Base-by-base conservation (phyloP, 2,329 filamentous ascomycete species). In the Fusarium camptoceras region DNA sequence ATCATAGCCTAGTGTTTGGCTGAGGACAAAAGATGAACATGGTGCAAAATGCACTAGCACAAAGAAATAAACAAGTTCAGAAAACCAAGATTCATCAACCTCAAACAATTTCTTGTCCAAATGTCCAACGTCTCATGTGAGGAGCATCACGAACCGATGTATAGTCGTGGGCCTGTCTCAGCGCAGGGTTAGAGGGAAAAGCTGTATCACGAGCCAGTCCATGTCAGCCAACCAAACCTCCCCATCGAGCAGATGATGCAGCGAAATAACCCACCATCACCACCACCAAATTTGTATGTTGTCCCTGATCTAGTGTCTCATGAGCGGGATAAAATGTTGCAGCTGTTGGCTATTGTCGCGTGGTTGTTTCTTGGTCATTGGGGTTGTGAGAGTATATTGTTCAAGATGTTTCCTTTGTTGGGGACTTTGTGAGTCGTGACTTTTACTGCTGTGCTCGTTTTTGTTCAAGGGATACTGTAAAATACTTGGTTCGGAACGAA, bases 111-210 rank as follows among this genome's bases (percentile, higher is more conserved):
- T 20, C 22, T 30, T 31, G 3, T 9, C 34, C 43, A 30, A 68
- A 58, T 65, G 54, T 25, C 34, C 42, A 64, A 42, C 64, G 68
- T 71, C 68, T 66, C 68, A 71, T 71, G 68, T 71, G 68, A 71
- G 60, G 42, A 15, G 34, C 53, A 61, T 71, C 68, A 71, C 68
- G 68, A 71, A 71, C 64, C 56, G 48, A 41, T 62, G 37, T 42
- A 59, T 59, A 56, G 67, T 47, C 48, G 28, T 28, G 39, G 41
- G 24, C 14, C 18, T 64, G 67, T 70, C 67, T 71, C 67, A 63
- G 53, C n/a, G 41, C 20, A 61, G 54, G 46, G 49, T 48, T 71
- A 64, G 67, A 34, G 51, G 53, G 31, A 53, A 64, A 63, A 59
- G 37, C 37, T 65, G 64, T 59, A 66, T 71, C 68, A 71, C 68